phyloP scores from a whole-genome alignment of 2,329 filamentous ascomycete genomes.

The Cadophora gregata region DNA sequence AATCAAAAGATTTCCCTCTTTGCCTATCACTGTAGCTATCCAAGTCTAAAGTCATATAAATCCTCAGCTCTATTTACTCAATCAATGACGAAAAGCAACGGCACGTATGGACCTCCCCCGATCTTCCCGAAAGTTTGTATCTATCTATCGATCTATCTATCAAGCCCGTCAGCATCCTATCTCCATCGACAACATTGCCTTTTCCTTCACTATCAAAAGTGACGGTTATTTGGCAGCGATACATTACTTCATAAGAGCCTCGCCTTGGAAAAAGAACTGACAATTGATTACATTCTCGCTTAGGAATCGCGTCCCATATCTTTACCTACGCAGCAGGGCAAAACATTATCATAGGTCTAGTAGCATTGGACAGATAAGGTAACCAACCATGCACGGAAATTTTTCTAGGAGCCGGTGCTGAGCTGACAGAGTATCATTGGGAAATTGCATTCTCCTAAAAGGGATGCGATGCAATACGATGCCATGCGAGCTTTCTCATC shows the following conservation, averaged over 20 bases:
- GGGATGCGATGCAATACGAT: no score
- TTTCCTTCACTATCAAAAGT: neutral
- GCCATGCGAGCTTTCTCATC: neutral
- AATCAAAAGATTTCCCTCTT: neutral
- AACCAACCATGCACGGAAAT: neutral
- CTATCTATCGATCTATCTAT: no score
- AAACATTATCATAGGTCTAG: neutral
- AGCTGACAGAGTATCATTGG: neutral
- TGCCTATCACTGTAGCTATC: neutral
- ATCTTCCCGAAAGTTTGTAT: neutral
- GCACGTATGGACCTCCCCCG: neutral
- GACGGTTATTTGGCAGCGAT: neutral
- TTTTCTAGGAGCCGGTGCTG: no score
- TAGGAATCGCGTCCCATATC: neutral
- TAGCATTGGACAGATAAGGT: neutral
- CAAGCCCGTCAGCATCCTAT: neutral
- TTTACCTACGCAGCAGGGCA: neutral
- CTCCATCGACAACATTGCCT: neutral
- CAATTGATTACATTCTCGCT: conserved; percentile 3
- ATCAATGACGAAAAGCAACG: neutral
- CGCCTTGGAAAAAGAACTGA: neutral
- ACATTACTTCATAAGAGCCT: neutral
- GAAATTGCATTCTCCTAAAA: neutral
- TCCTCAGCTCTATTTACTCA: neutral
- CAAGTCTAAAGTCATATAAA: neutral